Base-by-base conservation (phyloP, 2,329 filamentous ascomycete species). In the Diaporthe vaccinii region DNA sequence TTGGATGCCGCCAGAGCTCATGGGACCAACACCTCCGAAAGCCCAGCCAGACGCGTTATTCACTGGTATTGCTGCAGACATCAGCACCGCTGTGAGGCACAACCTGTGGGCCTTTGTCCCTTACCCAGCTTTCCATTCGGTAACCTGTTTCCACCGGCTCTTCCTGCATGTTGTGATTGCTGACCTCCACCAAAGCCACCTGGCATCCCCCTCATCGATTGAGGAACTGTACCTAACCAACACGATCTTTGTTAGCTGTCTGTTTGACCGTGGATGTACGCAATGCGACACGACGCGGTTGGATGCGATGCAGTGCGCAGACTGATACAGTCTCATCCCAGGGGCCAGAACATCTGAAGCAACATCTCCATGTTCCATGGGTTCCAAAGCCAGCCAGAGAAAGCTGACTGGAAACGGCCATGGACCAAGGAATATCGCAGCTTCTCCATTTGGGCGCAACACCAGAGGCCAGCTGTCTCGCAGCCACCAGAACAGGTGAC, bases 91-190 rank as follows among this genome's bases (percentile, higher is more conserved):
- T 74, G 73, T 58, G 68, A 49, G 34, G 31, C 59, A 58, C 53
- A 59, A 55, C 57, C 44, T 34, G 53, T 49, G 49, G 39, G 49
- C 57, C 58, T 75, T 75, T 73, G 57, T 75, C 62, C 75, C 86
- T 82, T 87, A 93, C 91, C 89, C 87, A 92, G 84, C 83, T 93
- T 93, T 73, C 91, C 91, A 79, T 91, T 92, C 75, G 90, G 91
- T 88, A 93, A 86, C 81, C 91, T 88, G 82, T 83, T 90, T 72
- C 91, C 87, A 57, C 88, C 88, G 77, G 86, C 85, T 81, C 91
- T 87, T 73, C 85, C 89, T 78, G 86, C 82, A 78, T 87, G 88
- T 80, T 91, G 91, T 75, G 87, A 87, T 82, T 90, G 90, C 82
- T 90, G 90, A 79, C 91, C 90, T 79, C 86, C 86, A 78, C 87